Evolutionary conservation across 2,329 filamentous ascomycete species (phyloP), one percentile per base, ranked within the genome.

Genomic region (Coniosporium tulheliwenetii): DNA sequence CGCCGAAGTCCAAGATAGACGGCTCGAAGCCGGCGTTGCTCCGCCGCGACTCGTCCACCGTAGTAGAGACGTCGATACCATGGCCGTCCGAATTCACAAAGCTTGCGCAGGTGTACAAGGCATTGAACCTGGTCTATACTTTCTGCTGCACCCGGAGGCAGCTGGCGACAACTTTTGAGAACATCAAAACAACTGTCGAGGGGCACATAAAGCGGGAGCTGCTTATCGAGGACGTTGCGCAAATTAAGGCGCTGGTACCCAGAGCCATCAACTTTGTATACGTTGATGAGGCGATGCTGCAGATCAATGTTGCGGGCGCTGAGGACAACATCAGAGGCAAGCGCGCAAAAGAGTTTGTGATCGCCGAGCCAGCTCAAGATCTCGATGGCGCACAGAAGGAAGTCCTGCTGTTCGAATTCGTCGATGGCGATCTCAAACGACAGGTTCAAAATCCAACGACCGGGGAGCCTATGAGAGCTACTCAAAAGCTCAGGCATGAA

Each of bases 61-160:
- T 69, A 0, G 60, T 73, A n/a, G 67, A 73, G 47, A 60, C 66
- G 1, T 56, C 67, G 1, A 64, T 71, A 39, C 70, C 72, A 35
- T 95, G 89, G 86, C 86, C 87, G 1, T 69, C 75, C 1, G 67
- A 72, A 37, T 84, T 96, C 58, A 79, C 75, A 42, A 66, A 69
- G 35, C 69, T 96, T 8, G 77, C 81, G 19, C 78, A 79, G 56
- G 82, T 79, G 0, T 83, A 96, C 56, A 75, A 78, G 45, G 89
- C 91, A 1, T 64, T 98, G 44, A 98, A 94, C 51, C 64, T 96
- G 1, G 85, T 96, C 1, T 94, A 85, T 52, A 96, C 91, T 0
- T 96, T 98, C 55, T 93, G 85, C 63, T 91, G 79, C 55, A 89
- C 89, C 1, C 78, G 91, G 37, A 95, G 93, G 56, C 84, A 96